These are phyloP conservation scores for Phalaenopsis hybrid DNA, from an alignment of 116 monocot species.

Conservation along the genomic window DNA sequence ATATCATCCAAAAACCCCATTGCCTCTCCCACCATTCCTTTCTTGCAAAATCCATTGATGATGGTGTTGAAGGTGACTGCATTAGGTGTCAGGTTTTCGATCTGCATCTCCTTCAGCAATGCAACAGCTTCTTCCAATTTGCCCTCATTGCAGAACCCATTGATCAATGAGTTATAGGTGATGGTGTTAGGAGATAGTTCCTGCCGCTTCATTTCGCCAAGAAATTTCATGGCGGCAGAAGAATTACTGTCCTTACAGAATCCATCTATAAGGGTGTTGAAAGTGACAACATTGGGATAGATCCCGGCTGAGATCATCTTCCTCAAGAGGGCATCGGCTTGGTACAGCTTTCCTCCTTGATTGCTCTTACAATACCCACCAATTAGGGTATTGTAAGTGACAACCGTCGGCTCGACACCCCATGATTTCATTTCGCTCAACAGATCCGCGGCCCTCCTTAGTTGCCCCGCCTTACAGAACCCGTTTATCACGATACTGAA, in stretches of 20 bases:
- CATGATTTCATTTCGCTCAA: conserved; percentile 64
- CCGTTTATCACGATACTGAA: conserved; percentile 72
- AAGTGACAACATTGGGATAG: conserved; percentile 63
- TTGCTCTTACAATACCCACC: conserved; percentile 71
- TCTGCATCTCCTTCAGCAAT: conserved; percentile 63
- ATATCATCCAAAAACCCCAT: conserved; percentile 39
- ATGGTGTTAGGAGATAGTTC: conserved; percentile 40
- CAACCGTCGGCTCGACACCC: conserved; percentile 54
- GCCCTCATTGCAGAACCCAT: conserved; percentile 43
- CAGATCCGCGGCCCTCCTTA: conserved; percentile 53
- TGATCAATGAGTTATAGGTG: conserved; percentile 71
- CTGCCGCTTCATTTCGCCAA: conserved; percentile 65
- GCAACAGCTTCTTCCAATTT: conserved; percentile 45
- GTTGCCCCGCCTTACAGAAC: conserved; percentile 56
- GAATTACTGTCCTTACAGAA: conserved; percentile 71
- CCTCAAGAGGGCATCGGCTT: conserved; percentile 50
- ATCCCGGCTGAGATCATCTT: conserved; percentile 55
- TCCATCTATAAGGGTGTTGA: conserved; percentile 76
- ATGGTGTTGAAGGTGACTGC: conserved; percentile 59
- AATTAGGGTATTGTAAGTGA: conserved; percentile 78
- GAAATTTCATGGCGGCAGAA: conserved; percentile 43
- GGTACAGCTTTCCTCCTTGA: conserved; percentile 51
- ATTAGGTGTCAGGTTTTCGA: conserved; percentile 30
- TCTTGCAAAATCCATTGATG: conserved; percentile 85
- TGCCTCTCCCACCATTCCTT: conserved; percentile 59